These are phyloP conservation scores for Citrullus amarus DNA, from an alignment of 306 rosid species.

Conservation along the genomic window DNA sequence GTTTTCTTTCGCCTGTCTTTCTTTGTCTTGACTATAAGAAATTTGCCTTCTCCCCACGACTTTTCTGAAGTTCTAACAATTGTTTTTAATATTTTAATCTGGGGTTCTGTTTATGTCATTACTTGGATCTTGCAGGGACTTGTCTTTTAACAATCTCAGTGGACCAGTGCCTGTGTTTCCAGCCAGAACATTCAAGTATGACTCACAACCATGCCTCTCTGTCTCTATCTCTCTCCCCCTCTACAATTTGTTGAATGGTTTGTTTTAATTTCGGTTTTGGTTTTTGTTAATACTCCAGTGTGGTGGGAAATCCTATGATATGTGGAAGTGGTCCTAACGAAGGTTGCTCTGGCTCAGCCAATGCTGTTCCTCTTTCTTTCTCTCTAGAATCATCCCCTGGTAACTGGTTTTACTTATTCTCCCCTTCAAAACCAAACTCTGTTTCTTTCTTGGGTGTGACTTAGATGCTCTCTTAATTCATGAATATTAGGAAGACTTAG, in stretches of 20 bases:
- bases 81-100: constrained; percentile 15
- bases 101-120: constrained; percentile 13
- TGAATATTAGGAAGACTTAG: constrained; percentile 38
- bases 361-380: constrained; percentile 45
- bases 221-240: not conserved
- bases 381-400: constrained; percentile 51
- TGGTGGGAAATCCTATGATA: constrained; percentile 77
- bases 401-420: not conserved
- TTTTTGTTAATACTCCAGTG: constrained; percentile 25
- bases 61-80: constrained; percentile 5
- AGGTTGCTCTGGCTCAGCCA: constrained; percentile 67
- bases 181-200: constrained; percentile 85
- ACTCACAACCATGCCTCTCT: not conserved
- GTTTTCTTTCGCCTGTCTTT: constrained; percentile 12
- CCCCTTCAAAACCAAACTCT: not conserved
- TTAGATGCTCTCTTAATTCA: not conserved
- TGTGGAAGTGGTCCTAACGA: constrained; percentile 61
- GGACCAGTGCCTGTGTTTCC: constrained; percentile 90
- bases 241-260: not conserved
- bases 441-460: not conserved
- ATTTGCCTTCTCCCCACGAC: constrained; percentile 10
- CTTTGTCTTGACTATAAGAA: constrained; percentile 3
- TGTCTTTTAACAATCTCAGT: constrained; percentile 90
- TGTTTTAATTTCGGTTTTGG: constrained; percentile 8
- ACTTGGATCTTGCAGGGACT: constrained; percentile 60